Conservation (phyloP, 2,329 filamentous ascomycete species). For the Xylariaceae sp. region DNA sequence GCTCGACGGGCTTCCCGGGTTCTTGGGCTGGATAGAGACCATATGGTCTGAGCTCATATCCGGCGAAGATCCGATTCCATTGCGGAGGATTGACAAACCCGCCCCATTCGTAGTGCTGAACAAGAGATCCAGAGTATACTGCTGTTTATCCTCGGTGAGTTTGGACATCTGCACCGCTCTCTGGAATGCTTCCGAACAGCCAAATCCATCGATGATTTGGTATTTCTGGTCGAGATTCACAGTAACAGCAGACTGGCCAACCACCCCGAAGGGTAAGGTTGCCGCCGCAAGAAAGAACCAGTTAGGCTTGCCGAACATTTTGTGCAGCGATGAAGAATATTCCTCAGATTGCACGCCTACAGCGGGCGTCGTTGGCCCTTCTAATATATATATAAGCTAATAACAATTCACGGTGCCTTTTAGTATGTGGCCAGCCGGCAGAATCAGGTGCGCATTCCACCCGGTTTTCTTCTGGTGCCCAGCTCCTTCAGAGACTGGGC, state of each 20-base stretch:
- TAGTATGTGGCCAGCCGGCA: constrained; percentile 10
- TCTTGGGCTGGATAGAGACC: constrained; percentile 51
- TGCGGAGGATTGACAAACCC: constrained; percentile 58
- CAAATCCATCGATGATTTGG: constrained; percentile 55
- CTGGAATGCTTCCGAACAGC: constrained; percentile 56
- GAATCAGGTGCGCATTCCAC: constrained; percentile 4
- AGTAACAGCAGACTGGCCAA: constrained; percentile 32
- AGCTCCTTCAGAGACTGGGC: neutral
- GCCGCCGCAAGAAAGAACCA: constrained; percentile 23
- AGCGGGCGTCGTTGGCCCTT: neutral
- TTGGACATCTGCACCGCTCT: constrained; percentile 50
- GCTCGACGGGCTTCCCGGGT: constrained; percentile 50
- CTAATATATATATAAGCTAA: neutral
- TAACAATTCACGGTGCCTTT: neutral
- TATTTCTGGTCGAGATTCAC: constrained; percentile 38
- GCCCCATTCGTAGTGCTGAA: constrained; percentile 54
- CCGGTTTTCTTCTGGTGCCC: neutral
- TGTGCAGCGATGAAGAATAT: no score
- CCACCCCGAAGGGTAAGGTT: constrained; percentile 7
- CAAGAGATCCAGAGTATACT: constrained; percentile 52
- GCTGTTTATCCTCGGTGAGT: constrained; percentile 38
- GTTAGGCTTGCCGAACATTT: constrained; percentile 4
- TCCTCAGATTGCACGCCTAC: neutral
- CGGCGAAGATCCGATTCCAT: constrained; percentile 52
- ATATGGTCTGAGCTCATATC: constrained; percentile 31